Base-by-base conservation (phyloP, 2,329 filamentous ascomycete genomes). In the Ceratocystis eucalypticola region DNA sequence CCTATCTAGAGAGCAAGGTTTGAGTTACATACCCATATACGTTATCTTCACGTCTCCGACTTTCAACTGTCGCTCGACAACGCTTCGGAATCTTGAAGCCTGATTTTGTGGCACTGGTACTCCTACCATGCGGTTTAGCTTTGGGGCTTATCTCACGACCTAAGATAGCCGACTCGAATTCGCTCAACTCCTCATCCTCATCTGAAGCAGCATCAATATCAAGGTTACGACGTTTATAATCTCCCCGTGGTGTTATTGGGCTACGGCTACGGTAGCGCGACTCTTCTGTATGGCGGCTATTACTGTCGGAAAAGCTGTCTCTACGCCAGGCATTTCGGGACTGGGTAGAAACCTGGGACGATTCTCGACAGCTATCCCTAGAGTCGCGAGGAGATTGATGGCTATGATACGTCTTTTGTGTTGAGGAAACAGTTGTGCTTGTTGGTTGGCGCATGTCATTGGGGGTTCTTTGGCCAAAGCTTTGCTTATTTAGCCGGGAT, bases 221-320 rank as follows among this genome's bases (percentile, higher is more conserved):
- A 28, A 17, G 28, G 2, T 17, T 28, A 12, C 28, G 53, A 17
- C 28, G 53, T 12, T 33, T 57, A 12, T 57, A 57, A 7, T 33
- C 53, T 30, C 25, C 28, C 25, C 53, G 53, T 28, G 53, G 30
- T 62, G 61, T 46, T 46, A 46, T 30, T 10, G 33, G 59, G 17
- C 59, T 61, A 22, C 59, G 37, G 59, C 59, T 61, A 37, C 59
- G 59, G n/a, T 45, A 41, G 59, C 33, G 59, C 4, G 33, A 22
- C 33, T 61, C 53, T 57, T 57, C 53, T 5, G 53, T 33, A 22
- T 61, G 59, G 33, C 59, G 59, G 22, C 53, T 57, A 17, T 57
- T 57, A 17, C 53, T 57, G 2, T 57, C 53, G 2, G 53, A 57
- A 22, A 57, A 57, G 25, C 53, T 57, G 59, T 61, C 59, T 22